Percentiles rank a stretch among this genome's conserved stretches.
These are phyloP conservation scores for Chaetomium olivaceum DNA, from an alignment of 2,329 filamentous ascomycete species.

Conservation along the genomic window DNA sequence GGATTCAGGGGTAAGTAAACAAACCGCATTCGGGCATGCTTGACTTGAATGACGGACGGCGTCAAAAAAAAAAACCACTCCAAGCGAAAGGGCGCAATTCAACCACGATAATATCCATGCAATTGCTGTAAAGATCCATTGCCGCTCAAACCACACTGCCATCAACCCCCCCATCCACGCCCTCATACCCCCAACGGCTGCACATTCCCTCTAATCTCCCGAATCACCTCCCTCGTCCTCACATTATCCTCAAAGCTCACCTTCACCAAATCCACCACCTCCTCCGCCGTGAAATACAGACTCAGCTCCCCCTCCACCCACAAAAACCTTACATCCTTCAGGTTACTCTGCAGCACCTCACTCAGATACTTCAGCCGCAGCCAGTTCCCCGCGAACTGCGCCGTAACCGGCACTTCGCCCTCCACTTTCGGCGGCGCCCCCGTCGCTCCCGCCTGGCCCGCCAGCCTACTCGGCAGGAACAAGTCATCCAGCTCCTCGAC, in stretches of 20 bases:
- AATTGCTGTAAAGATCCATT: not conserved
- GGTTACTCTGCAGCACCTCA: conserved; percentile 66
- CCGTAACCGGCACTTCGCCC: conserved; percentile 54
- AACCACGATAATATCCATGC: not conserved
- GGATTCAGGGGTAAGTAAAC: conserved; percentile 19
- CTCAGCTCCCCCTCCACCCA: conserved; percentile 68
- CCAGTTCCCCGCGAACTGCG: conserved; percentile 63
- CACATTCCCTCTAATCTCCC: conserved; percentile 57
- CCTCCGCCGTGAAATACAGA: conserved; percentile 60
- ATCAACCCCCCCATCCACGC: not conserved
- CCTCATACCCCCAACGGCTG: conserved; percentile 38
- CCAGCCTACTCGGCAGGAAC: conserved; percentile 51
- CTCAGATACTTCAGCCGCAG: conserved; percentile 64
- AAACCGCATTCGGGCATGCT: not conserved
- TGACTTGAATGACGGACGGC: not conserved
- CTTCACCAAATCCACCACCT: conserved; percentile 63
- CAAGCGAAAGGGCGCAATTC: not conserved
- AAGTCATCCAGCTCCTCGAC: conserved; percentile 61
- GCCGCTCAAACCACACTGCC: not conserved
- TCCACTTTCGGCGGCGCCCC: not conserved
- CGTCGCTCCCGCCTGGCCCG: conserved; percentile 29
- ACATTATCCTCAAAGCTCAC: conserved; percentile 66
- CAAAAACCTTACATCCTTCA: conserved; percentile 62
- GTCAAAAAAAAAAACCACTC: not conserved
- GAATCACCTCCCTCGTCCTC: conserved; percentile 58